Evolutionary conservation across 163 green algal species (phyloP).

Genomic region (Scenedesmus sp.): DNA sequence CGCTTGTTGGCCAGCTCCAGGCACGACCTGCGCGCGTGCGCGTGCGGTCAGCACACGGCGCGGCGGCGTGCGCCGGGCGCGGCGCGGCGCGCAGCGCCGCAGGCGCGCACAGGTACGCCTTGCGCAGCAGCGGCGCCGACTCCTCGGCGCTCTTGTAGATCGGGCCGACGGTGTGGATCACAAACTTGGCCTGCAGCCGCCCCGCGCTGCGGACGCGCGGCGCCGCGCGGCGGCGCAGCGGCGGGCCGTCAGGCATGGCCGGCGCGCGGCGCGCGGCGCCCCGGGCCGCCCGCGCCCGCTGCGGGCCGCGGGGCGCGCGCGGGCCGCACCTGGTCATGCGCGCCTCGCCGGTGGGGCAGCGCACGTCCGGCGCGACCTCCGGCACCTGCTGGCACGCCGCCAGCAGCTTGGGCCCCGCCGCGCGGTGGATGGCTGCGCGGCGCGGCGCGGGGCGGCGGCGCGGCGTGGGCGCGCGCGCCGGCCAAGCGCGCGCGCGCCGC

Average conservation of each 20-base stretch:
- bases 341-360: constrained; percentile 86
- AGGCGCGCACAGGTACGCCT: constrained; percentile 67
- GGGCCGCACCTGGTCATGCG: constrained; percentile 73
- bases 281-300: too few species aligned
- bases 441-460: neutral
- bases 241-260: too few species aligned
- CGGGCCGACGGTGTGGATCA: constrained; percentile 91
- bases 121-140: constrained; percentile 66
- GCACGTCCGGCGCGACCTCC: constrained; percentile 62
- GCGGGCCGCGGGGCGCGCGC: too few species aligned
- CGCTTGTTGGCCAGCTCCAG: constrained; percentile 68
- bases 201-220: constrained; percentile 59
- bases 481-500: too few species aligned
- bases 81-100: too few species aligned
- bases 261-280: too few species aligned
- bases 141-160: constrained; percentile 64
- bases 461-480: too few species aligned
- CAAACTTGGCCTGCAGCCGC: constrained; percentile 64
- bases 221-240: too few species aligned
- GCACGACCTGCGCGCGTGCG: constrained; percentile 9
- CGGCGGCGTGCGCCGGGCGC: too few species aligned
- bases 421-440: constrained; percentile 78
- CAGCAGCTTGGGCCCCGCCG: constrained; percentile 74
- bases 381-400: constrained; percentile 68
- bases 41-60: neutral